Evolutionary conservation across 768 basidiomycete genomes (phyloP).

Genomic region (Podaxis sp.): DNA sequence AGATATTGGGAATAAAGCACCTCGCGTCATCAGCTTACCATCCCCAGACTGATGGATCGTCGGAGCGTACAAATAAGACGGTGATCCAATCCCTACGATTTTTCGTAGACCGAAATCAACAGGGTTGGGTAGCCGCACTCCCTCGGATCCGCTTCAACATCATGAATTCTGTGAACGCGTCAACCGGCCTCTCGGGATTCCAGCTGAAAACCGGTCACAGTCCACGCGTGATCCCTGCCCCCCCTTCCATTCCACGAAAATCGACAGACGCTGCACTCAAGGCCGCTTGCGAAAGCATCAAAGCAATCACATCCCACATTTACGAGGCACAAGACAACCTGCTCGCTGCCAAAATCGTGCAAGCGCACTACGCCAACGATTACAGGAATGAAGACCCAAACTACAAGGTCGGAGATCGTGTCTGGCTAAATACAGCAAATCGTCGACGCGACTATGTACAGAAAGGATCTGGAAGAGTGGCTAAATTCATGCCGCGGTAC

Average conservation of each 20-base stretch:
- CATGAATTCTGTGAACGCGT: conserved; percentile 30
- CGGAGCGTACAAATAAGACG: conserved; percentile 26
- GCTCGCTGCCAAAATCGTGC: background rate
- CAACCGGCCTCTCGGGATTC: conserved; percentile 29
- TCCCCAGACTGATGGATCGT: conserved; percentile 21
- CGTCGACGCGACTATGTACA: background rate
- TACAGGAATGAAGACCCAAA: background rate
- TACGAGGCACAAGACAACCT: conserved; percentile 26
- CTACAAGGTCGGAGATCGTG: background rate
- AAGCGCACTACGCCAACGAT: conserved; percentile 2
- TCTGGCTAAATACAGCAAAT: background rate
- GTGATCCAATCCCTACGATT: conserved; percentile 29
- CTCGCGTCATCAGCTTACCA: conserved; percentile 25
- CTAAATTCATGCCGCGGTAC: background rate
- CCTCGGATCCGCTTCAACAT: conserved; percentile 27
- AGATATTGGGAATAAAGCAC: background rate
- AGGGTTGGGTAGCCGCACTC: conserved; percentile 26
- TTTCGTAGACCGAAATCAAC: conserved; percentile 24
- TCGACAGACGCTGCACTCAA: conserved; percentile 14
- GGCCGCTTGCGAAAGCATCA: conserved; percentile 19
- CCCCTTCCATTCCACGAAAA: conserved; percentile 11
- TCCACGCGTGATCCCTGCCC: conserved; percentile 23
- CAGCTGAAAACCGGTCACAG: conserved; percentile 24
- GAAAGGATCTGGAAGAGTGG: background rate
- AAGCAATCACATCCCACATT: conserved; percentile 20